Percentiles rank a stretch among this genome's conserved stretches.
These are phyloP conservation scores for Pythium scleroteichum DNA, from an alignment of 352 stramenopile species.

Conservation along the genomic window DNA sequence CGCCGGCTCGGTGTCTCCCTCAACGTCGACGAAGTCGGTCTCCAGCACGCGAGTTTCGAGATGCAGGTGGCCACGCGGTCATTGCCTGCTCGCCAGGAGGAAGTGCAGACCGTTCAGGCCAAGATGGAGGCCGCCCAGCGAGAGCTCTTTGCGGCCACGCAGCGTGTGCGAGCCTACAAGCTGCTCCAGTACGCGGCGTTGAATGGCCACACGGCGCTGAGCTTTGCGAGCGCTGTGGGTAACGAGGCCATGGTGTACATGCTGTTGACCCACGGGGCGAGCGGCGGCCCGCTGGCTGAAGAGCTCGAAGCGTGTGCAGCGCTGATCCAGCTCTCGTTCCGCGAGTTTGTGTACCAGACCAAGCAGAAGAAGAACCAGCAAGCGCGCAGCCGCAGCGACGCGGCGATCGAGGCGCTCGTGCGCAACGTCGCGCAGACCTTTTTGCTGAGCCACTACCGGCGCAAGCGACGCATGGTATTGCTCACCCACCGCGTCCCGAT, in stretches of 20 bases:
- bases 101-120: constrained; percentile 43
- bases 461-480: constrained; percentile 44
- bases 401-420: constrained; percentile 48
- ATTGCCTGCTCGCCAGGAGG: constrained; percentile 61
- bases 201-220: constrained; percentile 72
- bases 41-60: constrained; percentile 50
- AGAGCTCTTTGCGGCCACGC: constrained; percentile 43
- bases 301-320: constrained; percentile 58
- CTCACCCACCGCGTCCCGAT: constrained; percentile 72
- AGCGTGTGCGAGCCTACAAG: constrained; percentile 49
- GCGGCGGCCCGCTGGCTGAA: constrained; percentile 42
- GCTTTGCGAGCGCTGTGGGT: constrained; percentile 61
- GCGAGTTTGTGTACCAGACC: constrained; percentile 41
- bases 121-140: constrained; percentile 34
- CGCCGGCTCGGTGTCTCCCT: constrained; percentile 47
- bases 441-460: constrained; percentile 51
- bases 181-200: constrained; percentile 55
- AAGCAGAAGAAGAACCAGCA: constrained; percentile 7
- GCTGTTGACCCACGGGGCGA: constrained; percentile 58
- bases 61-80: constrained; percentile 66
- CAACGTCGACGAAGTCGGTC: constrained; percentile 31
- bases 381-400: constrained; percentile 36
- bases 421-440: constrained; percentile 63
- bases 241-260: constrained; percentile 80
- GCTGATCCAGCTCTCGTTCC: constrained; percentile 64